Percentiles rank a stretch among this genome's conserved stretches.
These are phyloP conservation scores for Chrysanthemum lavandulifolium DNA, from an alignment of 129 eudicot genomes.

Conservation along the genomic window DNA sequence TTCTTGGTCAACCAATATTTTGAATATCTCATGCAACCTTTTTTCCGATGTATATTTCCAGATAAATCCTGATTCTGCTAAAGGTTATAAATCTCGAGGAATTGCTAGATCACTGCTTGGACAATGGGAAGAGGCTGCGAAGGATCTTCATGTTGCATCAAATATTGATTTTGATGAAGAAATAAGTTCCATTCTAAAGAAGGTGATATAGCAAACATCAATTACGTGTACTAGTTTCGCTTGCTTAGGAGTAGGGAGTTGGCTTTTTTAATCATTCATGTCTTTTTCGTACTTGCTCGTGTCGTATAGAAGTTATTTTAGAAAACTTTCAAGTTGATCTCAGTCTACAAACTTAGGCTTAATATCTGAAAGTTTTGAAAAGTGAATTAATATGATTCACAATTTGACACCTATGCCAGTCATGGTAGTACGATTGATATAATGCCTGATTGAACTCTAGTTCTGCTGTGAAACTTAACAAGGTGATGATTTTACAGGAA, in stretches of 20 bases:
- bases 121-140: constrained; percentile 92
- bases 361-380: no score
- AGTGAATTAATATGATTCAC: no score
- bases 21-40: background rate
- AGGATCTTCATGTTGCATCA: constrained; percentile 94
- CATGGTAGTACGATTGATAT: no score
- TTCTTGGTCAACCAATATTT: background rate
- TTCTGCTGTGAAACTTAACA: no score
- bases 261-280: background rate
- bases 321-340: no score
- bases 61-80: constrained; percentile 97
- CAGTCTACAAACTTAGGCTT: no score
- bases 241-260: constrained; percentile 6
- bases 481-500: no score
- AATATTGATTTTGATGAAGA: constrained; percentile 93
- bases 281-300: background rate
- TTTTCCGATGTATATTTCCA: constrained; percentile 17
- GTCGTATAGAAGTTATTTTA: no score
- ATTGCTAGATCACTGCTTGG: constrained; percentile 94
- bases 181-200: constrained; percentile 75
- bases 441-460: no score
- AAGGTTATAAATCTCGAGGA: constrained; percentile 95
- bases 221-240: background rate
- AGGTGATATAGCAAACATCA: constrained; percentile 48
- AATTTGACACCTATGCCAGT: no score